Conservation (phyloP, 2,329 filamentous ascomycete genomes). For the Pseudocercospora ulei region DNA sequence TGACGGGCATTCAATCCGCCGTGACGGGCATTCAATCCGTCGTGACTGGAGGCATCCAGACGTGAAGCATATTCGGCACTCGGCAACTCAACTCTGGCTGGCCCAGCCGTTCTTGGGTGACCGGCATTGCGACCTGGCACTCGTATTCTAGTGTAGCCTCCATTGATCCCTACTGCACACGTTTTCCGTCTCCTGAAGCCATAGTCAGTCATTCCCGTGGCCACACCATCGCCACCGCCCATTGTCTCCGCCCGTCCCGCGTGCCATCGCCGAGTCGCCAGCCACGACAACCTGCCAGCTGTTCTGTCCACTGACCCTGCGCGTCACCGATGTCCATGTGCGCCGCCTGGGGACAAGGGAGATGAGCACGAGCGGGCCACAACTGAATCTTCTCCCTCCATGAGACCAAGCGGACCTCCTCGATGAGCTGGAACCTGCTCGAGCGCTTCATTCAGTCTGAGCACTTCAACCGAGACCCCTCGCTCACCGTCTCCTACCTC, state of each 20-base stretch:
- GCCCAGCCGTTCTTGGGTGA: too few relatives aligned
- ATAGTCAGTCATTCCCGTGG: too few relatives aligned
- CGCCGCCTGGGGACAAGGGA: background rate
- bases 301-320: slow-evolving; percentile 1
- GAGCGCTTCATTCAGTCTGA: slow-evolving; percentile 87
- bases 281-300: slow-evolving; percentile 1
- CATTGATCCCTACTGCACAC: background rate
- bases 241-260: background rate
- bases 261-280: background rate
- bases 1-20: too few relatives aligned
- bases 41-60: too few relatives aligned
- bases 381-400: slow-evolving; percentile 1
- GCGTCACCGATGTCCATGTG: background rate
- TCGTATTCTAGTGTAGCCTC: background rate
- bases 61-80: too few relatives aligned
- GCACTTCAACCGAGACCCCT: slow-evolving; percentile 85
- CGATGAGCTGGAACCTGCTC: slow-evolving; percentile 67
- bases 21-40: too few relatives aligned
- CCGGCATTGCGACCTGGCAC: background rate
- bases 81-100: too few relatives aligned
- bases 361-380: background rate
- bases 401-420: slow-evolving; percentile 22
- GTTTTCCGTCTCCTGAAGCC: background rate
- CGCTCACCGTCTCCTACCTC: slow-evolving; percentile 78
- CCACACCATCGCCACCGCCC: background rate